Evolutionary conservation across 805 yeast genomes (phyloP).

Genomic region (Starmerella apicola): DNA sequence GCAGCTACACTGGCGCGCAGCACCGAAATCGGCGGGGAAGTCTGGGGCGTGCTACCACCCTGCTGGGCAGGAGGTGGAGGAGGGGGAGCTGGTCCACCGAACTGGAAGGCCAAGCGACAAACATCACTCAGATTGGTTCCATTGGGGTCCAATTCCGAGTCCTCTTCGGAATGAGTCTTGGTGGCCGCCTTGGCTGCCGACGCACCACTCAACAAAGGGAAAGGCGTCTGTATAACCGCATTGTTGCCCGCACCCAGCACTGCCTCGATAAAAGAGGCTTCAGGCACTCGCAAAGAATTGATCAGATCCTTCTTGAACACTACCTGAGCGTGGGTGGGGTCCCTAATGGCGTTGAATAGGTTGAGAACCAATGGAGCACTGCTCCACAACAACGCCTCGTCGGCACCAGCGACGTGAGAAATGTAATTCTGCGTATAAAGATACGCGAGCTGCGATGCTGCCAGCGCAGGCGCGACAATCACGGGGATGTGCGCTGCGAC

Average conservation of each 20-base stretch:
- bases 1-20: constrained; percentile 10
- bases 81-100: constrained; percentile 11
- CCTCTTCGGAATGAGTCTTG: too few relatives aligned
- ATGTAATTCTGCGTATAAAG: constrained; percentile 42
- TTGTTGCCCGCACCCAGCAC: constrained; percentile 55
- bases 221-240: constrained; percentile 6
- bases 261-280: constrained; percentile 61
- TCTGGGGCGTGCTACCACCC: neutral
- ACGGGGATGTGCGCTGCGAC: constrained; percentile 46
- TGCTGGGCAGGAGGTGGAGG: constrained; percentile 24
- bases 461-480: constrained; percentile 68
- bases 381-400: constrained; percentile 55
- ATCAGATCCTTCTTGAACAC: constrained; percentile 48
- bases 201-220: constrained; percentile 6
- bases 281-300: constrained; percentile 44
- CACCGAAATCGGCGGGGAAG: constrained; percentile 9
- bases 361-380: constrained; percentile 60
- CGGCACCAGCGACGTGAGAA: constrained; percentile 73
- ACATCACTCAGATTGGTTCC: constrained; percentile 4
- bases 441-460: constrained; percentile 71
- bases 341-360: constrained; percentile 42
- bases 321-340: constrained; percentile 42
- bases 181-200: too few relatives aligned
- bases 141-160: constrained; percentile 1
- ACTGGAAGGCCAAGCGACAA: constrained; percentile 8